Evolutionary conservation across 352 stramenopile genomes (phyloP), one percentile per base, ranked within the genome.

Genomic region (Plasmopara muralis): DNA sequence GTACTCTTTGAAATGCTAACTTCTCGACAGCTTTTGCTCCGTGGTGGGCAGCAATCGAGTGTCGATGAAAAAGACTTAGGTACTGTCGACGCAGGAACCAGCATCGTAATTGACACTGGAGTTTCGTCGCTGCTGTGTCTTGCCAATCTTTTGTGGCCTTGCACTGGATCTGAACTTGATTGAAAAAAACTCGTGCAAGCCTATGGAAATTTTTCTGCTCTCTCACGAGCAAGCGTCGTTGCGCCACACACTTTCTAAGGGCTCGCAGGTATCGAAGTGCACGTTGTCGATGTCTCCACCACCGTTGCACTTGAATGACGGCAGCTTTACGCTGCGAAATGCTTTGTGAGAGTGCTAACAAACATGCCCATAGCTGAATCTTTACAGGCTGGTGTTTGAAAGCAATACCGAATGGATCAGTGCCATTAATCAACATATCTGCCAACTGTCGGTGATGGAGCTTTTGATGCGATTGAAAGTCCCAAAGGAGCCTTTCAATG

Each of bases 321-420:
- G 63, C 53, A 16, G 52, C 41, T 10, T 43, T 31, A 9, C 66
- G 58, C 14, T 68, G 65, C 9, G 43, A 50, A 16, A 68, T 62
- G 29, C 67, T 68, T 41, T 52, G 53, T 25, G 62, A 72, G 13
- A 89, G 46, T 0, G 77, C 52, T 7, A 87, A 43, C 58, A 87
- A 74, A 48, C 71, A 85, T 15, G 84, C 64, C 9, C 69, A 78
- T 14, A 81, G 28, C 13, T 83, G 66, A 28, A 81, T 77, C 6
- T 55, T 43, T 16, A 46, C 51, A 4, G 74, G 48, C n/a, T 77
- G 65, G 0, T 46, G 55, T 41, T 70, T 74, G 39, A 82, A 50
- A 4, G 48, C 52, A 28, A 55, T 48, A 8, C 64, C 56, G 25
- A 58, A 43, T 25, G 16, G 34, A 18, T 45, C 34, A 9, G 42